phyloP scores from a whole-genome alignment of 306 rosid genomes.

The Gastrolobium bilobum region DNA sequence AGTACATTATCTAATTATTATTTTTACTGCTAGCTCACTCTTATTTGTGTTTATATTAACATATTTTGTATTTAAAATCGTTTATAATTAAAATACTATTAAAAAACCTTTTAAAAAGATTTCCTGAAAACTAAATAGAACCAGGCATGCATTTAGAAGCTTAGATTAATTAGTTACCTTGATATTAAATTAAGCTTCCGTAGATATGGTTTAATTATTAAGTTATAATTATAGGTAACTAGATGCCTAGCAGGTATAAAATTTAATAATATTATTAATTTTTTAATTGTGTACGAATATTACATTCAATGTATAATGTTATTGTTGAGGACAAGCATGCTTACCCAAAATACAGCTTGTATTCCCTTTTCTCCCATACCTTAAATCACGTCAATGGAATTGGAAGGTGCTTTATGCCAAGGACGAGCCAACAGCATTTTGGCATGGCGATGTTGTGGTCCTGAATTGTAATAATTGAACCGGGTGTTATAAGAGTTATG shows the following conservation, averaged over 20 bases:
- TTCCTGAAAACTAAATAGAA: background rate
- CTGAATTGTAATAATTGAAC: slow-evolving; percentile 45
- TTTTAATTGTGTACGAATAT: background rate
- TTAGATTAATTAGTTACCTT: background rate
- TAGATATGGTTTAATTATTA: background rate
- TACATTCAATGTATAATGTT: background rate
- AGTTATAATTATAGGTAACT: background rate
- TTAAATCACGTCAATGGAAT: slow-evolving; percentile 31
- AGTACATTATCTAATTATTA: too few species aligned
- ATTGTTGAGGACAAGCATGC: slow-evolving; percentile 25
- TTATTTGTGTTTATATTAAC: too few species aligned
- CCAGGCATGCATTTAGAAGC: background rate
- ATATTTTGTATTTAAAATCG: too few species aligned
- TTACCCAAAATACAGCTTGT: slow-evolving; percentile 20
- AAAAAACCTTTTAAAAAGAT: background rate
- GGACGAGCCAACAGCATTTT: slow-evolving; percentile 35
- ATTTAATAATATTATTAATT: background rate
- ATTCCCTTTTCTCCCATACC: background rate
- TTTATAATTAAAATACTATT: background rate
- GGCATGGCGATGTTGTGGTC: slow-evolving; percentile 39
- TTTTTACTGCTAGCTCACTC: too few species aligned
- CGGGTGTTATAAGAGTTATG: too few species aligned
- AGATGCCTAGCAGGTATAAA: background rate
- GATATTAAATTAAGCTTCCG: background rate
- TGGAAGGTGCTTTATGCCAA: slow-evolving; percentile 29